Conservation (phyloP, 768 basidiomycete genomes). For the Symmetrospora coprosmae region DNA sequence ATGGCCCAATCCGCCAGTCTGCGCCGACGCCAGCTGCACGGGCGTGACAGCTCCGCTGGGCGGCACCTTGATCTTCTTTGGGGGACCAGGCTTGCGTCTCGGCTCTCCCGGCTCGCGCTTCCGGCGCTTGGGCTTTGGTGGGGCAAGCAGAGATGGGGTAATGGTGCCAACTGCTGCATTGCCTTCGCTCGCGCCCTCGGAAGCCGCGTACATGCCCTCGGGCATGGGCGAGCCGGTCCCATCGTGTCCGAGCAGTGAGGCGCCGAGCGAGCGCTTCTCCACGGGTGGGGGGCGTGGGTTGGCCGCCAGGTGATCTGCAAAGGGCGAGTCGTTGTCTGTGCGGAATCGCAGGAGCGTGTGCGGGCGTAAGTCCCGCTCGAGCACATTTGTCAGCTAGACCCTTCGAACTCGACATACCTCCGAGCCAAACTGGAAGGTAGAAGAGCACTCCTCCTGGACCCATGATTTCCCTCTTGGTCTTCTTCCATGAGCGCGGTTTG, state of each 20-base stretch:
- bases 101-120: background rate
- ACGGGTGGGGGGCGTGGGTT: conserved; percentile 11
- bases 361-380: no score
- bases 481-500: background rate
- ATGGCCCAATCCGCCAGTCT: no score
- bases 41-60: no score
- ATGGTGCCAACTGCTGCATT: background rate
- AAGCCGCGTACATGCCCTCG: background rate
- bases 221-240: conserved; percentile 8
- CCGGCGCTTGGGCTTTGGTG: background rate
- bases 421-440: background rate
- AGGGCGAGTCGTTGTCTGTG: conserved; percentile 2
- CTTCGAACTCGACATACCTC: background rate
- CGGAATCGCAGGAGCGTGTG: no score
- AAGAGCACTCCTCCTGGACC: conserved; percentile 3
- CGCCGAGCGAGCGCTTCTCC: background rate
- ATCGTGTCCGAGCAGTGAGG: background rate
- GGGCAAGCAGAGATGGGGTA: no score
- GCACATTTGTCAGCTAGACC: background rate
- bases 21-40: no score
- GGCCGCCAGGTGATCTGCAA: conserved; percentile 1
- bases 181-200: background rate
- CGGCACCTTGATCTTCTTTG: background rate
- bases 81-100: conserved; percentile 4
- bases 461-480: conserved; percentile 7